These are phyloP conservation scores for Gaultheria prostrata DNA, from an alignment of 148 eudicot species.

Conservation along the genomic window DNA sequence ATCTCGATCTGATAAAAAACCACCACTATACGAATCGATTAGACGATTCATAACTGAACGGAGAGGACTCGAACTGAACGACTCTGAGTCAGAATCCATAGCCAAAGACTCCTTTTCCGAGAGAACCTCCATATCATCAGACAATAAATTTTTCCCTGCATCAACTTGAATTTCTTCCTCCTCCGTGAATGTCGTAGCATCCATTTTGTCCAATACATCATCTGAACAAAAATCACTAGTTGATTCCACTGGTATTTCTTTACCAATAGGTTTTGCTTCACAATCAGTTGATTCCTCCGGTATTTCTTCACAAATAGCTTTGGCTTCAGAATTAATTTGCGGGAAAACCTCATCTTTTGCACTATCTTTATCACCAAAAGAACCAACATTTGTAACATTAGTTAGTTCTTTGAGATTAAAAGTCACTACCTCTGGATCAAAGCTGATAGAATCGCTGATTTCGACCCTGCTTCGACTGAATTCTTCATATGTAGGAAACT, in stretches of 20 bases:
- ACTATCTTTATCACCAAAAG: constrained; percentile 4
- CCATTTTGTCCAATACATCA: constrained; percentile 9
- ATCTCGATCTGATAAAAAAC: constrained; percentile 52
- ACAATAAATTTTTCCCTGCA: constrained; percentile 6
- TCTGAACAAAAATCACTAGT: background rate
- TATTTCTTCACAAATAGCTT: constrained; percentile 13
- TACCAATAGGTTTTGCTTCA: background rate
- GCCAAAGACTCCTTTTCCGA: constrained; percentile 32
- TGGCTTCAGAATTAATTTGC: constrained; percentile 8
- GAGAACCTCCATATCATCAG: constrained; percentile 7
- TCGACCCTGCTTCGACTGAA: constrained; percentile 29
- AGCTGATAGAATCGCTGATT: constrained; percentile 16
- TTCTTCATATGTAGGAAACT: constrained; percentile 73
- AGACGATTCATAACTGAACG: constrained; percentile 41
- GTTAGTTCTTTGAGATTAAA: constrained; percentile 7
- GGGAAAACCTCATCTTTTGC: background rate
- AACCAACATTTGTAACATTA: constrained; percentile 21
- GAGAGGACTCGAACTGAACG: constrained; percentile 35
- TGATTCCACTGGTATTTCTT: background rate
- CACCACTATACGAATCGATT: constrained; percentile 52
- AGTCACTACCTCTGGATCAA: constrained; percentile 20
- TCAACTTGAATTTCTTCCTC: constrained; percentile 6
- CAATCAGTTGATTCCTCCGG: constrained; percentile 8
- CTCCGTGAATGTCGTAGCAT: background rate
- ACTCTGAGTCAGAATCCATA: constrained; percentile 49